phyloP scores from a whole-genome alignment of 176 grass and related monocot genomes.

The Oryza punctata region DNA sequence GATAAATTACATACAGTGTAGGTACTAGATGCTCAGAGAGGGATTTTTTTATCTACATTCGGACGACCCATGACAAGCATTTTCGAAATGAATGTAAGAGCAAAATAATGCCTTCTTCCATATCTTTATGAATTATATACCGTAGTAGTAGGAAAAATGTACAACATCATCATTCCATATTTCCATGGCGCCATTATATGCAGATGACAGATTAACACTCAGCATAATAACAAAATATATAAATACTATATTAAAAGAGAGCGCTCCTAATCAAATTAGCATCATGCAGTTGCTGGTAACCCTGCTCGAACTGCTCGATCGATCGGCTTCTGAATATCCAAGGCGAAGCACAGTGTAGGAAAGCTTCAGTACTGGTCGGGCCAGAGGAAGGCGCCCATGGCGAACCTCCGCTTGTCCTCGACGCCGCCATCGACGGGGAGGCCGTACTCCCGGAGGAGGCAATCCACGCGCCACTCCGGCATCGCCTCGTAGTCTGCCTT shows the following conservation, averaged over 20 bases:
- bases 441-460: conserved; percentile 72
- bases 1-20: no score
- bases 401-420: conserved; percentile 60
- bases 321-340: neutral
- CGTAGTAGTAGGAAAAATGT: neutral
- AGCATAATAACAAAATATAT: neutral
- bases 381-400: conserved; percentile 88
- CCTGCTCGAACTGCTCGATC: neutral
- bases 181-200: neutral
- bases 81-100: no score
- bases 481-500: conserved; percentile 82
- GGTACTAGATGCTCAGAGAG: no score
- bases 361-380: conserved; percentile 43
- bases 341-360: no score
- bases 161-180: neutral
- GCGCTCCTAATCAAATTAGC: no score
- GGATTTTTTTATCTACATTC: no score
- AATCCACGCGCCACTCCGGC: conserved; percentile 81
- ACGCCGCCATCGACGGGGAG: conserved; percentile 57
- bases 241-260: no score
- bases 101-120: neutral
- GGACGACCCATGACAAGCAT: no score
- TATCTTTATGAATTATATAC: neutral
- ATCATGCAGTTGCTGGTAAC: neutral
- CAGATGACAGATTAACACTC: neutral